Conservation (phyloP, 2,329 filamentous ascomycete genomes). For the Dactylonectria estremocensis region DNA sequence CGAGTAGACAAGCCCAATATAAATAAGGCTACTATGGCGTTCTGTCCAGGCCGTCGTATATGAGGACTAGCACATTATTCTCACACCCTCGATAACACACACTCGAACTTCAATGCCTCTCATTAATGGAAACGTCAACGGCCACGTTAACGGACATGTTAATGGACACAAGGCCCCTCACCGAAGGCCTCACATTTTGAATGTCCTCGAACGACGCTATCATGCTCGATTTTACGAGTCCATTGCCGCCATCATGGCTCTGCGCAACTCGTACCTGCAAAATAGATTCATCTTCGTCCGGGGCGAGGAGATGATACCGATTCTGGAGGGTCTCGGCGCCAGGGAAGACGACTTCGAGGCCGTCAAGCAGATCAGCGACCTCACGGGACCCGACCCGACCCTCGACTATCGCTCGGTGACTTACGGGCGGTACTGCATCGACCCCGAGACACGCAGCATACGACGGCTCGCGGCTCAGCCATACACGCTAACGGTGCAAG, state of each 20-base stretch:
- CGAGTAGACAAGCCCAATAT: constrained; percentile 14
- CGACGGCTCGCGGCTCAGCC: constrained; percentile 48
- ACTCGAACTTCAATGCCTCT: not conserved
- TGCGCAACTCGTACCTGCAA: constrained; percentile 37
- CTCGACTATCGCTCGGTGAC: constrained; percentile 43
- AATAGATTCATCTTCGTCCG: constrained; percentile 44
- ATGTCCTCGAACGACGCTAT: constrained; percentile 41
- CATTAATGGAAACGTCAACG: no score
- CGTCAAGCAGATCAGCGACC: constrained; percentile 42
- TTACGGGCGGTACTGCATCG: constrained; percentile 46
- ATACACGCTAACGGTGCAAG: constrained; percentile 43
- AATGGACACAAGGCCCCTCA: constrained; percentile 27
- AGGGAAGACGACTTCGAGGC: constrained; percentile 44
- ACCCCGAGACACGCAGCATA: constrained; percentile 39
- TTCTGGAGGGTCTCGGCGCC: constrained; percentile 43
- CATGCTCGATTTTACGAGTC: constrained; percentile 41
- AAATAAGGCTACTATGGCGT: constrained; percentile 13
- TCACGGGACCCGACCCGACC: constrained; percentile 43
- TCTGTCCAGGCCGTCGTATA: constrained; percentile 1
- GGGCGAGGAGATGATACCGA: constrained; percentile 43
- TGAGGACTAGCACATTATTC: constrained; percentile 11
- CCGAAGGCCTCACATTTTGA: constrained; percentile 35
- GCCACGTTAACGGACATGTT: constrained; percentile 6
- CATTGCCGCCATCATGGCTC: constrained; percentile 41
- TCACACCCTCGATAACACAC: constrained; percentile 8